A percentile compares a stretch with the other conserved stretches of the same genome.
Conservation (phyloP, 495 filamentous ascomycete genomes). For the Penicillium steckii region DNA sequence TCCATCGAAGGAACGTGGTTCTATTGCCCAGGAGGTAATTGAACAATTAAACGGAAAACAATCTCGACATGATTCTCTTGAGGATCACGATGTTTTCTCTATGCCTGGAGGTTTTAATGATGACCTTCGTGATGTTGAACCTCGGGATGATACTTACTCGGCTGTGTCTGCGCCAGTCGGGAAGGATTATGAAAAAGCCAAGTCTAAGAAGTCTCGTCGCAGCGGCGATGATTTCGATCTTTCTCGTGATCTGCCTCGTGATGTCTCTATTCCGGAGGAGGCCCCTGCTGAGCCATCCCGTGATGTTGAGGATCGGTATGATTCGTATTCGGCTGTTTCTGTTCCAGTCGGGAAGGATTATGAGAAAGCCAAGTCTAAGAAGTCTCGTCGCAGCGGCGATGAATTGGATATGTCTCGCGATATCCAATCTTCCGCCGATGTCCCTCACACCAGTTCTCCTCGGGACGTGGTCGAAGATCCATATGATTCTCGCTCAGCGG, state of each 20-base stretch:
- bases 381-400: slow-evolving; percentile 19
- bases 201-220: slow-evolving; percentile 20
- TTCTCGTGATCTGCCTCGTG: slow-evolving; percentile 7
- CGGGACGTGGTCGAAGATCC: slow-evolving; percentile 6
- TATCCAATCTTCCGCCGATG: not conserved
- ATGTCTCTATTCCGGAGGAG: not conserved
- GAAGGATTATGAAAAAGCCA: slow-evolving; percentile 14
- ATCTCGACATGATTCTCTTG: slow-evolving; percentile 13
- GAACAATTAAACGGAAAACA: slow-evolving; percentile 26
- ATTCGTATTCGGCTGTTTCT: slow-evolving; percentile 26
- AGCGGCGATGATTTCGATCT: slow-evolving; percentile 25
- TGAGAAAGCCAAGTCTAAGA: slow-evolving; percentile 19
- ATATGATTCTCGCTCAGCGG: slow-evolving; percentile 24
- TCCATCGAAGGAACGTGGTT: slow-evolving; percentile 6
- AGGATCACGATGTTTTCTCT: slow-evolving; percentile 25
- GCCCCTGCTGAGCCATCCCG: not conserved
- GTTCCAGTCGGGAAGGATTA: slow-evolving; percentile 17
- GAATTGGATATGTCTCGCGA: slow-evolving; percentile 20
- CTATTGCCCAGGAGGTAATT: slow-evolving; percentile 32
- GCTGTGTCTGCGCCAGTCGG: slow-evolving; percentile 25
- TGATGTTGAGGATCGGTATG: slow-evolving; percentile 11
- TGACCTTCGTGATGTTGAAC: slow-evolving; percentile 2
- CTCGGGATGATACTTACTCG: slow-evolving; percentile 20
- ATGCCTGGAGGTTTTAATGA: slow-evolving; percentile 44
- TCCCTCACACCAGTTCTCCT: not conserved